Conservation (phyloP, 306 rosid genomes). For the Quercus agrifolia region DNA sequence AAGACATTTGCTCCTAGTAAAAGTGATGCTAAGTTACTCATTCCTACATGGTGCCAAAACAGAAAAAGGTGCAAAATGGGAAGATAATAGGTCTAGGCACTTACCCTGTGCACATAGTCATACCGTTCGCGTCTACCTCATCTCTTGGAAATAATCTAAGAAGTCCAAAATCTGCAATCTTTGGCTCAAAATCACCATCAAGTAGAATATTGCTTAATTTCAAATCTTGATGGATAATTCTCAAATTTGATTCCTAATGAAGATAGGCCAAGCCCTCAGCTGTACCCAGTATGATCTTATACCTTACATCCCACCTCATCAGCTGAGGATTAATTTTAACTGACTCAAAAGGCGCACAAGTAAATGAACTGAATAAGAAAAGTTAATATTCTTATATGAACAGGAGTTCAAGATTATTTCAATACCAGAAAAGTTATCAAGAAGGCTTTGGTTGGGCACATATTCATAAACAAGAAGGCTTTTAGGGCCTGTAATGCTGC, state of each 20-base stretch:
- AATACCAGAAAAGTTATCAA: conserved; percentile 47
- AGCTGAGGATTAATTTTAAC: conserved; percentile 17
- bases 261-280: conserved; percentile 70
- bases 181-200: conserved; percentile 47
- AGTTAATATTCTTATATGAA: background rate
- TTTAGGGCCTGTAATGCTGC: conserved; percentile 77
- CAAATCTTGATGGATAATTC: conserved; percentile 67
- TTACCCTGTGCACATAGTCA: conserved; percentile 37
- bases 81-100: background rate
- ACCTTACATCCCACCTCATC: conserved; percentile 33
- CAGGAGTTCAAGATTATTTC: conserved; percentile 1
- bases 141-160: conserved; percentile 52
- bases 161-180: conserved; percentile 77
- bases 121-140: conserved; percentile 35
- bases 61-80: too few relatives aligned
- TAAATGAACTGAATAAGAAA: background rate
- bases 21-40: background rate
- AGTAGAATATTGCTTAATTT: conserved; percentile 58
- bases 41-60: background rate
- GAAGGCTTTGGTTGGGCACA: conserved; percentile 57
- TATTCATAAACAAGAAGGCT: conserved; percentile 77
- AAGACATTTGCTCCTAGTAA: background rate
- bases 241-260: conserved; percentile 54
- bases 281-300: conserved; percentile 33
- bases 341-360: background rate